Base-by-base conservation (phyloP, 2,329 filamentous ascomycete species). In the Trichocomaceae sp. region DNA sequence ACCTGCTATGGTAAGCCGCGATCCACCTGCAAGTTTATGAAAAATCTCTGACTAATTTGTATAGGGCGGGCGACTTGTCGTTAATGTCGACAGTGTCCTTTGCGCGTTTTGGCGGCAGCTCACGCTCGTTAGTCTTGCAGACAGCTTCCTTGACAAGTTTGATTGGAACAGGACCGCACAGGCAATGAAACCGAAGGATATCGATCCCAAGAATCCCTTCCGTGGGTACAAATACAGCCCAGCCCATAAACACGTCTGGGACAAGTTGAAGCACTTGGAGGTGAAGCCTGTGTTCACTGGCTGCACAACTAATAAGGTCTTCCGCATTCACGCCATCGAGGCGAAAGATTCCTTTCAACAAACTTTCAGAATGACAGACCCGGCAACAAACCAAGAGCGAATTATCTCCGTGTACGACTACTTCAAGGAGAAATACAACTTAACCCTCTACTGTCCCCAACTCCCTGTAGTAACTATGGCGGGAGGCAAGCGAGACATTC, bases 81-180 rank as follows among this genome's bases (percentile, higher is more conserved):
- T 99, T 66, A 97, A 96, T 62, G 83, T 95, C 10, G 92, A 99
- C 64, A 87, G 96, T 29, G 86, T 91, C 55, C 96, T 97, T 66
- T 88, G 89, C 0, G 88, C 87, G 12, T 99, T 99, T 74, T 97
- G 88, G 86, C 79, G 76, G 33, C 69, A 68, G 10, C 69, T 61
- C n/a, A 64, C 65, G 8, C 61, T 75, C 13, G 61, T 70, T 22
- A 65, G 66, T 15, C 63, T 68, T 8, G 69, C 72, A 17, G 63
- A 70, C 52, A 65, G 66, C 8, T 59, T 72, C 10, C 61, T 69
- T 3, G 64, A 66, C 15, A 58, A 62, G 23, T 60, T 63, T 39
- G 68, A 73, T 51, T 57, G 66, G 42, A 57, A 64, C 46, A 60
- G 69, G n/a, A 57, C 75, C 22, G 60, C 63, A 19, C 56, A 60